phyloP scores from a whole-genome alignment of 345 rosid genomes.

The Reutealis trisperma region DNA sequence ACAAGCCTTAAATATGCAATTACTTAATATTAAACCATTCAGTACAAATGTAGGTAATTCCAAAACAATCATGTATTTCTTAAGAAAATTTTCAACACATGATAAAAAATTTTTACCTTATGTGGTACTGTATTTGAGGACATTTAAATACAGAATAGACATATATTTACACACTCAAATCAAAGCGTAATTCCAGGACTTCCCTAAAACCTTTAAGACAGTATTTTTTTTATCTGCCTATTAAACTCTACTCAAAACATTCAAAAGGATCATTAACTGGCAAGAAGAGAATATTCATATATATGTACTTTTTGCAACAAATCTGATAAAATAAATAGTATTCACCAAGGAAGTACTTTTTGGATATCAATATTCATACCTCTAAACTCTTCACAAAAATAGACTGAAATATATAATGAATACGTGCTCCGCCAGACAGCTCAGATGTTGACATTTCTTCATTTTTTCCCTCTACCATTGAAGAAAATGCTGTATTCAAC shows the following conservation, averaged over 20 bases:
- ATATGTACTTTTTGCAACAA: background rate
- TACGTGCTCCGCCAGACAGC: conserved; percentile 93
- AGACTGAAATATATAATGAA: conserved; percentile 86
- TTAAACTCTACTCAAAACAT: background rate
- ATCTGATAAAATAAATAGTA: background rate
- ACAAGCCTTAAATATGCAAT: background rate
- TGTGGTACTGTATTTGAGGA: no score
- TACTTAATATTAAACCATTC: background rate
- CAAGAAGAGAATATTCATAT: background rate
- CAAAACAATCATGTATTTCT: background rate
- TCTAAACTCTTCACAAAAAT: conserved; percentile 89
- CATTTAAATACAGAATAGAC: no score
- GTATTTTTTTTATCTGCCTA: background rate
- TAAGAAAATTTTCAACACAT: background rate
- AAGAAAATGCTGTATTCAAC: conserved; percentile 68
- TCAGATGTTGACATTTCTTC: conserved; percentile 92
- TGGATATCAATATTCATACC: conserved; percentile 38
- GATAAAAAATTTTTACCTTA: no score
- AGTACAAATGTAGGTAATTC: background rate
- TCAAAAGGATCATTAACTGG: background rate
- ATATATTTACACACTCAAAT: no score
- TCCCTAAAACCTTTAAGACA: background rate
- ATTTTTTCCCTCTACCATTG: conserved; percentile 89
- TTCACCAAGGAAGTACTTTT: background rate
- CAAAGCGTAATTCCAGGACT: no score